Evolutionary conservation across 306 rosid genomes (phyloP), one percentile per base, ranked within the genome.

Genomic region (Vicia villosa): DNA sequence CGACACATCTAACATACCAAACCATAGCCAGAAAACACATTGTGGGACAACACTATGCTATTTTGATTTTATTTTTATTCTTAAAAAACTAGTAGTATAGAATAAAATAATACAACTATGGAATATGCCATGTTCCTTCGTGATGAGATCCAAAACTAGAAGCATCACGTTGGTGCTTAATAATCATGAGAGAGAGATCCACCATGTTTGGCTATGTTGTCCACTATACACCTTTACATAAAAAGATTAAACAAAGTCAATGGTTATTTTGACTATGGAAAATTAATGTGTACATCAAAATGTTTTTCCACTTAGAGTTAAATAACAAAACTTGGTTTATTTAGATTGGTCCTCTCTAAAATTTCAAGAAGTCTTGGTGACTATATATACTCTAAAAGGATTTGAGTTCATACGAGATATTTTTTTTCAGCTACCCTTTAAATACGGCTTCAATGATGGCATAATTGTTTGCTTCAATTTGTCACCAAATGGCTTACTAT

Each of bases 1-100:
- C 86, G 86, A 82, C 86, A 82, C 81, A 52, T 15, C 15, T 63
- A 32, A 34, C 26, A 41, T 64, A 17, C 82, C 77, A 74, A 77
- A 51, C 68, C 78, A 74, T 10, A 24, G 42, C 49, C 68, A 57
- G 34, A 74, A 63, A 80, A 55, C 63, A 57, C 56, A 22, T 41
- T 30, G 77, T 77, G 80, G 75, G 75, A 43, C 82, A 64, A 62
- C 17, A 37, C 40, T 45, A 63, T 38, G 34, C 1, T n/a, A 13
- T 41, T 38, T 10, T 26, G 5, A 72, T 36, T 14, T 57, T 14
- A 0, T n/a, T 54, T 30, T 37, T 19, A 17, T 2, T 22, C 21
- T 2, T 2, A 28, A 60, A 12, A 60, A n/a, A 13, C 0, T n/a
- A n/a, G n/a, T 1, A 7, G 10, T 10, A n/a, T n/a, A 46, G 26